Evolutionary conservation across 2,329 filamentous ascomycete species (phyloP).

Genomic region (Colletotrichum cordylinicola): DNA sequence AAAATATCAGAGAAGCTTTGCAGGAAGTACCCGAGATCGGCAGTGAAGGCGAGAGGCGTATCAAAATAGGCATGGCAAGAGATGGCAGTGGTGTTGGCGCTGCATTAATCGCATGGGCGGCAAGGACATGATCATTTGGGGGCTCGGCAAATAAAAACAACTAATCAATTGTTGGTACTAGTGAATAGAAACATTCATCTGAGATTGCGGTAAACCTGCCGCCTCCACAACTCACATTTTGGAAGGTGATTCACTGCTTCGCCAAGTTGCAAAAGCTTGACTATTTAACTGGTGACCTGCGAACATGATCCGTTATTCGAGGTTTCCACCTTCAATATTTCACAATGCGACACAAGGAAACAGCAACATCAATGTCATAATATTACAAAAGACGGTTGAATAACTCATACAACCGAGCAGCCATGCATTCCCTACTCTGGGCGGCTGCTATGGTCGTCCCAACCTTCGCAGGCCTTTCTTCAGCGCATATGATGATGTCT

Average conservation of each 20-base stretch:
- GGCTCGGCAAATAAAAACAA: not conserved
- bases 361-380: not conserved
- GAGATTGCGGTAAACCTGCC: not conserved
- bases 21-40: constrained; percentile 68
- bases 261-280: not conserved
- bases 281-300: not conserved
- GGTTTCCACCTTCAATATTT: not conserved
- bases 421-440: not conserved
- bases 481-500: constrained; percentile 36
- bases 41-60: constrained; percentile 63
- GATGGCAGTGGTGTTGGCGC: constrained; percentile 77
- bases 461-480: not conserved
- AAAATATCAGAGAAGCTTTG: constrained; percentile 67
- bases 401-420: rapidly evolving
- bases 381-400: not conserved
- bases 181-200: not conserved
- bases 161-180: not conserved
- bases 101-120: constrained; percentile 65
- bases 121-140: not conserved
- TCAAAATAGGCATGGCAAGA: constrained; percentile 75
- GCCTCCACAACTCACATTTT: not conserved
- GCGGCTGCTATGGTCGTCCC: not conserved
- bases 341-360: not conserved
- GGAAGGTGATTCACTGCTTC: not conserved
- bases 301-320: rapidly evolving